Conservation (phyloP, 2,329 filamentous ascomycete genomes). For the Keithomyces neogunnii region DNA sequence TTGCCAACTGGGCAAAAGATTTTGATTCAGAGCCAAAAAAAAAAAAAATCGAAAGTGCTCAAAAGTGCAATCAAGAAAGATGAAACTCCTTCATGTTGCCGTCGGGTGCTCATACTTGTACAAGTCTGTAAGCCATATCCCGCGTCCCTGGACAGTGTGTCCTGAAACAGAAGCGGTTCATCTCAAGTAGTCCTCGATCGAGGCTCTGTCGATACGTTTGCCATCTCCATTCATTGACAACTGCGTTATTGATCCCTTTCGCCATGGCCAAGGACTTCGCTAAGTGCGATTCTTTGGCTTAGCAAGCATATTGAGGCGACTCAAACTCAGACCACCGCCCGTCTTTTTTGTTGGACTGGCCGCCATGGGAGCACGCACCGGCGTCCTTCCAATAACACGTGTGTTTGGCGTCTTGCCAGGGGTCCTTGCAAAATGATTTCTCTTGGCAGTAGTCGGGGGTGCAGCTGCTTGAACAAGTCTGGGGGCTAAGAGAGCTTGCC, state of each 20-base stretch:
- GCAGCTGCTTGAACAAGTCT: conserved; percentile 29
- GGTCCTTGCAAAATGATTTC: conserved; percentile 20
- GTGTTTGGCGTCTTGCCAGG: conserved; percentile 15
- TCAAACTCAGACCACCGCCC: conserved; percentile 40
- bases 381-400: conserved; percentile 8
- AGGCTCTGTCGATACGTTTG: neutral
- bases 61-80: neutral
- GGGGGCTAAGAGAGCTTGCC: conserved; percentile 43
- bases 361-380: conserved; percentile 16
- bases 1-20: neutral
- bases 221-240: neutral
- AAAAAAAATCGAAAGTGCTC: neutral
- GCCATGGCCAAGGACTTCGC: neutral
- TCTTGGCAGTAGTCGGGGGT: conserved; percentile 25
- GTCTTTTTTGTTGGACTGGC: conserved; percentile 45
- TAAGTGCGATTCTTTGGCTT: conserved; percentile 49
- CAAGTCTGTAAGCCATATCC: conserved; percentile 1
- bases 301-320: conserved; percentile 53
- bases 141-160: neutral
- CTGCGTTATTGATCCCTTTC: neutral
- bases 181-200: neutral
- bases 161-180: neutral
- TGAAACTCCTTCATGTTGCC: neutral
- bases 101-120: conserved; percentile 1
- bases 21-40: neutral